These are phyloP conservation scores for Penicillium concentricum DNA, from an alignment of 2,329 filamentous ascomycete species.

Conservation along the genomic window DNA sequence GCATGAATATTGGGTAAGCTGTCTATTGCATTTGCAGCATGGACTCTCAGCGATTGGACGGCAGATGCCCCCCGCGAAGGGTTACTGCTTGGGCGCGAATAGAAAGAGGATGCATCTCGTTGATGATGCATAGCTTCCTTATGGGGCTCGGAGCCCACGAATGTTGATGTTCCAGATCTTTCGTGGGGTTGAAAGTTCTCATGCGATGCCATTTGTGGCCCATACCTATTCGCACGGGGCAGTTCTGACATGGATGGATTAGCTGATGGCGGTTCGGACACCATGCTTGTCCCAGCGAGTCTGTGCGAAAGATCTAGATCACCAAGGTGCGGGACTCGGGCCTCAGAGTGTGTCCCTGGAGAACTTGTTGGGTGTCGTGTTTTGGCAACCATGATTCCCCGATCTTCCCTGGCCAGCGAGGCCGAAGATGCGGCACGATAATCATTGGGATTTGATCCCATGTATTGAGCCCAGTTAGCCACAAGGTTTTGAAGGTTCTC, in stretches of 20 bases:
- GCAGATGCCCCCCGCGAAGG: constrained; percentile 11
- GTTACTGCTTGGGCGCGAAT: constrained; percentile 25
- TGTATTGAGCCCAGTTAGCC: constrained; percentile 14
- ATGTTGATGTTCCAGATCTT: constrained; percentile 2
- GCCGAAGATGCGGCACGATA: constrained; percentile 12
- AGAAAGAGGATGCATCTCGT: constrained; percentile 25
- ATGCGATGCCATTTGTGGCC: constrained; percentile 10
- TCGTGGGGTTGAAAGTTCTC: constrained; percentile 12
- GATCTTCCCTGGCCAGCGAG: constrained; percentile 14
- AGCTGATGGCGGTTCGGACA: constrained; percentile 20
- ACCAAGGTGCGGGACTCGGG: constrained; percentile 26
- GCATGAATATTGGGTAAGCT: constrained; percentile 4
- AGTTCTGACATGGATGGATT: constrained; percentile 24
- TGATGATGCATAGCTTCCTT: constrained; percentile 1
- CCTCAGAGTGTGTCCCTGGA: constrained; percentile 15
- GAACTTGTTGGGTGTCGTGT: constrained; percentile 19
- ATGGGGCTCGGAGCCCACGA: neutral
- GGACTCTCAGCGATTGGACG: constrained; percentile 1
- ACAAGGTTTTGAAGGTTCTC: constrained; percentile 5
- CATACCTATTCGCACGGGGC: constrained; percentile 13
- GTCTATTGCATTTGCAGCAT: neutral
- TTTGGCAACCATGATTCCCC: constrained; percentile 25
- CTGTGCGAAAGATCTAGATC: constrained; percentile 31
- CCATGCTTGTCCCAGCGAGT: constrained; percentile 25
- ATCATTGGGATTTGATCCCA: constrained; percentile 3